Conservation (phyloP, 2,329 filamentous ascomycete species). For the Hypoxylon sp. region DNA sequence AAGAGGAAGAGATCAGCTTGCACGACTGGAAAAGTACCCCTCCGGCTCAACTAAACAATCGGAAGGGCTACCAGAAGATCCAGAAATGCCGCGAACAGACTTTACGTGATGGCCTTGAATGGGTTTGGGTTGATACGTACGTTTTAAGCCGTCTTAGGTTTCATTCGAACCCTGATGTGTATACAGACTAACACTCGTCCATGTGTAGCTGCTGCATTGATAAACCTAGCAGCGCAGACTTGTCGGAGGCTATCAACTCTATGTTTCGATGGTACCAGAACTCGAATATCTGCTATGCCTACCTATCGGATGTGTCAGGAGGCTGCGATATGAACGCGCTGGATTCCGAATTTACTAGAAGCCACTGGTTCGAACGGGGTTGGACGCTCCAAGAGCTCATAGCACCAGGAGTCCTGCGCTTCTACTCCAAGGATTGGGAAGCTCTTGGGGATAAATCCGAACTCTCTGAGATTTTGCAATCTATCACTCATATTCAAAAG, state of each 20-base stretch:
- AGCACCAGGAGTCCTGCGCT: not conserved
- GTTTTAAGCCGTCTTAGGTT: not conserved
- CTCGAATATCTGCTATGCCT: not conserved
- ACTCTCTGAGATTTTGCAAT: not conserved
- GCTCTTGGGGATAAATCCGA: not conserved
- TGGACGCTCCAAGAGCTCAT: conserved; percentile 5
- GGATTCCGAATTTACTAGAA: not conserved
- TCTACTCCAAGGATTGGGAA: not conserved
- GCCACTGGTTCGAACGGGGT: not conserved
- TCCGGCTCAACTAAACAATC: not conserved
- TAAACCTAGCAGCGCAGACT: not conserved
- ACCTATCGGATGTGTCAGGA: not conserved
- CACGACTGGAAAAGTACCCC: not conserved
- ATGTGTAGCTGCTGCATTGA: not conserved
- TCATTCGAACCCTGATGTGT: too few relatives aligned
- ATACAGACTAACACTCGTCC: not conserved
- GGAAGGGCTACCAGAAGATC: not conserved
- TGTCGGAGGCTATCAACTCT: too few relatives aligned
- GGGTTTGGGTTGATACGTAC: not conserved
- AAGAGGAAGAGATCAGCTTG: not conserved
- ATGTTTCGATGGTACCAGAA: not conserved
- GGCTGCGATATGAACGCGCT: not conserved
- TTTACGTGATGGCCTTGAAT: not conserved
- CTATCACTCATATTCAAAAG: not conserved
- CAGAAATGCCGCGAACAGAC: not conserved